Percentiles rank a stretch among this genome's conserved stretches.
Conservation (phyloP, 805 yeast genomes). For the Debaryomyces hansenii region DNA sequence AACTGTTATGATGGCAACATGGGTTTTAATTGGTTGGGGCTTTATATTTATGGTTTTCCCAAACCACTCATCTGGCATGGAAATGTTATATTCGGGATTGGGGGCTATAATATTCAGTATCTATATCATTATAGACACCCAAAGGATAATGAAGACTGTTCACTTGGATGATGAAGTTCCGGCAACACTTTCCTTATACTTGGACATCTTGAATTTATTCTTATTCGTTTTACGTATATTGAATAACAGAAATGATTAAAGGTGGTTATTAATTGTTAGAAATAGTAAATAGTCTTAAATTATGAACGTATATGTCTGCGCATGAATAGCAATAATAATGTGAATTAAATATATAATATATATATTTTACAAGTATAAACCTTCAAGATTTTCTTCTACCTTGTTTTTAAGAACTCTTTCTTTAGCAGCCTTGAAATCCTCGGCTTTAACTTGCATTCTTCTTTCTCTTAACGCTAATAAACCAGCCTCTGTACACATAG, state of each 20-base stretch:
- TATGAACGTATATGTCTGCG: neutral
- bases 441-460: slow-evolving; percentile 95
- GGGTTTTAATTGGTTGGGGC: slow-evolving; percentile 72
- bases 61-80: slow-evolving; percentile 49
- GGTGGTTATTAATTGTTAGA: neutral
- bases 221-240: slow-evolving; percentile 70
- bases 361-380: slow-evolving; percentile 65
- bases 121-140: slow-evolving; percentile 80
- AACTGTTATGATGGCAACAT: slow-evolving; percentile 51
- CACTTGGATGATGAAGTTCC: slow-evolving; percentile 85
- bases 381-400: slow-evolving; percentile 94
- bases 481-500: slow-evolving; percentile 97
- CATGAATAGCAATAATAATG: neutral
- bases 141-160: slow-evolving; percentile 67
- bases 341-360: neutral
- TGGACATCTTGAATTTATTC: slow-evolving; percentile 82
- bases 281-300: neutral
- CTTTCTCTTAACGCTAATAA: slow-evolving; percentile 92
- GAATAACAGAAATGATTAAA: slow-evolving; percentile 22
- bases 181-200: slow-evolving; percentile 74
- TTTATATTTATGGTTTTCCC: slow-evolving; percentile 65
- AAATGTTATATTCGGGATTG: slow-evolving; percentile 64
- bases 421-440: slow-evolving; percentile 89
- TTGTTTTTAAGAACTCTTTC: slow-evolving; percentile 95
- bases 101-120: slow-evolving; percentile 76